These are phyloP conservation scores for Heterobasidion irregulare DNA, from an alignment of 1,284 basidiomycete genomes.

Conservation along the genomic window DNA sequence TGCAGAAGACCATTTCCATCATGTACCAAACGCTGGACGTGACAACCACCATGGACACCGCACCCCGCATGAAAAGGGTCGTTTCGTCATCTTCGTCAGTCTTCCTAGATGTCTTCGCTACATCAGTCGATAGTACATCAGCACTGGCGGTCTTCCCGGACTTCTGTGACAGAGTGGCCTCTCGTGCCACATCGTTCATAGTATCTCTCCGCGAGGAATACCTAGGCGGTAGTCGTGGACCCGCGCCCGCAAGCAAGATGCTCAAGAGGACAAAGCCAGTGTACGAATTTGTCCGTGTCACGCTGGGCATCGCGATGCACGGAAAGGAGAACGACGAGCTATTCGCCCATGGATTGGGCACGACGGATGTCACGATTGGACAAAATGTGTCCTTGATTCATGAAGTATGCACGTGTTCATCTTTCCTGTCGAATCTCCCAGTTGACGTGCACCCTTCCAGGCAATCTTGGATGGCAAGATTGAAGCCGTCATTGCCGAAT, in stretches of 20 bases:
- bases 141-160: conserved; percentile 27
- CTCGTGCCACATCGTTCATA: conserved; percentile 35
- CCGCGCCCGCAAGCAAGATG: conserved; percentile 50
- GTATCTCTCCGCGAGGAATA: conserved; percentile 43
- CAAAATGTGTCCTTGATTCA: conserved; percentile 64
- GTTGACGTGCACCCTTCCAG: no score
- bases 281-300: conserved; percentile 65
- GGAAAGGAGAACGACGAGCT: conserved; percentile 56
- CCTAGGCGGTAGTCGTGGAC: conserved; percentile 43
- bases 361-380: conserved; percentile 55
- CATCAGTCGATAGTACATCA: conserved; percentile 21
- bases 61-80: conserved; percentile 56
- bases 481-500: no score
- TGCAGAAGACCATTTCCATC: conserved; percentile 26
- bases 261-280: conserved; percentile 57
- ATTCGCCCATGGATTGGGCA: conserved; percentile 47
- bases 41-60: conserved; percentile 64
- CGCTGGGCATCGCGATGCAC: conserved; percentile 65
- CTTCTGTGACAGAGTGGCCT: conserved; percentile 44
- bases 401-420: conserved; percentile 28
- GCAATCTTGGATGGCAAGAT: no score
- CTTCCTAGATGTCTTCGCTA: conserved; percentile 49
- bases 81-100: conserved; percentile 52
- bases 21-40: conserved; percentile 50
- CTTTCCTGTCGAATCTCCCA: no score